These are phyloP conservation scores for Mrakia gelida DNA, from an alignment of 768 basidiomycete genomes.

Conservation along the genomic window DNA sequence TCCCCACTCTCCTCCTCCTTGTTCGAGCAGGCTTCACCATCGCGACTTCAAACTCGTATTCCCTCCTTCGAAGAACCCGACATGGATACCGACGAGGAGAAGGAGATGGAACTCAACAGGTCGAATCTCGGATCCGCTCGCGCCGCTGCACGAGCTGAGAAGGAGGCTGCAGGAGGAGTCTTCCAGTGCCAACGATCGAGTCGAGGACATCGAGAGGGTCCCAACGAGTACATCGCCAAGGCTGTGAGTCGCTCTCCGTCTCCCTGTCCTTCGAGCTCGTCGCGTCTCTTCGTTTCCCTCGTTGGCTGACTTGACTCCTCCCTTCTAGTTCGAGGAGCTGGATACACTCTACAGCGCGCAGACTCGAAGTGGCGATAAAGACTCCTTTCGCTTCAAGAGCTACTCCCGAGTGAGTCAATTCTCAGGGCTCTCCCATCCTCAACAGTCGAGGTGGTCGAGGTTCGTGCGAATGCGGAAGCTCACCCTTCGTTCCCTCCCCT, in stretches of 20 bases:
- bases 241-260: not conserved
- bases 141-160: not conserved
- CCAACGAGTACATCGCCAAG: not conserved
- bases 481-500: not conserved
- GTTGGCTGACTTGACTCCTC: not conserved
- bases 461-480: too few relatives aligned
- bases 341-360: not conserved
- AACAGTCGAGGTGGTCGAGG: too few relatives aligned
- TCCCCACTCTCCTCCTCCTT: not conserved
- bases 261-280: not conserved
- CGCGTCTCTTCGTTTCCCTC: not conserved
- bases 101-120: not conserved
- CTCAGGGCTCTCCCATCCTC: too few relatives aligned
- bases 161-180: not conserved
- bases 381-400: not conserved
- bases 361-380: not conserved
- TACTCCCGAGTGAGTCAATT: not conserved
- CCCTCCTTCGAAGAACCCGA: not conserved
- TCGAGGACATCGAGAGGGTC: not conserved
- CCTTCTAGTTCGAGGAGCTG: not conserved
- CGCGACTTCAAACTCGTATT: too few relatives aligned
- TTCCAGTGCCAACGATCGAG: conserved; percentile 6
- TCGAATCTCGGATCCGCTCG: not conserved
- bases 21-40: not conserved
- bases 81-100: not conserved